Base-by-base conservation (phyloP, 2,329 filamentous ascomycete genomes). In the Neofusicoccum umdonicola region DNA sequence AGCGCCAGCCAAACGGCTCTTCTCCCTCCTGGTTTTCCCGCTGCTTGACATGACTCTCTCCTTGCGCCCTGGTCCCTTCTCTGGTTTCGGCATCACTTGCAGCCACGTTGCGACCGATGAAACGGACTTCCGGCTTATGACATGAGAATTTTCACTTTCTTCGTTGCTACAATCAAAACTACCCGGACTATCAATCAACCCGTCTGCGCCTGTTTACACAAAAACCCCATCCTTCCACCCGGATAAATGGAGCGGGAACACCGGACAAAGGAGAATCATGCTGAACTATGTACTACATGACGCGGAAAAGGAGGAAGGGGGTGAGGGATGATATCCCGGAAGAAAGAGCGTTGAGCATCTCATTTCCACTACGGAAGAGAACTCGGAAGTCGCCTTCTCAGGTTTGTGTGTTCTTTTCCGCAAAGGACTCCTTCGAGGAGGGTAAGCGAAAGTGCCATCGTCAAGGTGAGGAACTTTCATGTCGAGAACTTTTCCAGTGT, bases 191-290 rank as follows among this genome's bases (percentile, higher is more conserved):
- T 60, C 42, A 47, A 60, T 60, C 42, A 11, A 60, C 4, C 42
- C 56, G 17, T 27, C 56, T 47, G 31, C 56, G 41, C 56, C 56
- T 60, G 31, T 47, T 37, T 13, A 47, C 41, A 60, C 31, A 31
- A 15, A 15, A 60, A 47, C 22, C 34, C 51, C 22, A 37, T 47
- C 56, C 56, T 5, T 9, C 15, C 42, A 35, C 17, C 56, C 22
- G 37, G 39, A 15, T 39, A 39, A 57, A 12, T 15, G 39, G 42
- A 47, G 27, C 27, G 27, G 27, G 27, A 31, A 47, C 11, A 48
- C 42, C 56, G 39, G n/a, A 56, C 22, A 57, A 60, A 60, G 56
- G 56, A 60, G 42, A 60, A 47, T 60, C 56, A 47, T 60, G 56
- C 56, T 12, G 13, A 13, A 39, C 34, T 58, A 45, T 37, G 54